Evolutionary conservation across 2,329 filamentous ascomycete genomes (phyloP).

Genomic region (Domatiomyces catenatus): DNA sequence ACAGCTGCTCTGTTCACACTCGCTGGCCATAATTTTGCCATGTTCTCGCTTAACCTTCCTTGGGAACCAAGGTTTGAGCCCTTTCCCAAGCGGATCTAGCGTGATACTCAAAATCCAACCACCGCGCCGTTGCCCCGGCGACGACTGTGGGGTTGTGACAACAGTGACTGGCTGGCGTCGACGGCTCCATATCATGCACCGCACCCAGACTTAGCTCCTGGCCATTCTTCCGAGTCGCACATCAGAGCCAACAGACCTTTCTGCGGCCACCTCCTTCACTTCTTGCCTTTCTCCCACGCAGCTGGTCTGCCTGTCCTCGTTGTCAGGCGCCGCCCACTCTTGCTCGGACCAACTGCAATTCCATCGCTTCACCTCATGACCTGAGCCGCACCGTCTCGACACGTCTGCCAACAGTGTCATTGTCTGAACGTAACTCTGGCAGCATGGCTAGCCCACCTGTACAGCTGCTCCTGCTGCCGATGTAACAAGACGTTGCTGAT

Average conservation of each 20-base stretch:
- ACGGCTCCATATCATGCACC: background rate
- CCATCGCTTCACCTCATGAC: constrained; percentile 9
- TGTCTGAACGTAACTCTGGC: constrained; percentile 7
- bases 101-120: background rate
- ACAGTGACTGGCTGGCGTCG: background rate
- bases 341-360: constrained; percentile 4
- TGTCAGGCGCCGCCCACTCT: constrained; percentile 2
- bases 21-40: background rate
- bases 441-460: background rate
- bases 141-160: background rate
- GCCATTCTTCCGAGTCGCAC: constrained; percentile 3
- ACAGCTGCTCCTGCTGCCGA: background rate
- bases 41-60: background rate
- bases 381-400: constrained; percentile 9
- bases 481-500: background rate
- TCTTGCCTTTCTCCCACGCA: constrained; percentile 5
- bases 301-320: constrained; percentile 13
- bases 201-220: constrained; percentile 1
- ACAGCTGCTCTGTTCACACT: no score
- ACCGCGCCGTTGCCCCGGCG: background rate
- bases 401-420: constrained; percentile 11
- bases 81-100: background rate
- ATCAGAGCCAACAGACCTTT: constrained; percentile 4
- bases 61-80: background rate
- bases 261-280: constrained; percentile 2